Evolutionary conservation across 805 yeast genomes (phyloP).

Genomic region (Candida sonorensis): DNA sequence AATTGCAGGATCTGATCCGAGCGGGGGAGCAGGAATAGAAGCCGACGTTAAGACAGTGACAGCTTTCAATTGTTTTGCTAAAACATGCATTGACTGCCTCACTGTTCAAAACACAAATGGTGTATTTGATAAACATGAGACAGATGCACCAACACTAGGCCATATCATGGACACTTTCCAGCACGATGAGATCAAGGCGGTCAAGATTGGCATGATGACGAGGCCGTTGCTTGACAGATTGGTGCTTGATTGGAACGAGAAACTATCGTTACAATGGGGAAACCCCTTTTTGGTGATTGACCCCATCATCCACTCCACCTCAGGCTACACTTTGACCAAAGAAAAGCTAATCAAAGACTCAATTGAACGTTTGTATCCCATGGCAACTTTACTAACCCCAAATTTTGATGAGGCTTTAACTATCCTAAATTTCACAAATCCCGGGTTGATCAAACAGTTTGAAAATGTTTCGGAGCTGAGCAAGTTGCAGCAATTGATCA

Average conservation of each 20-base stretch:
- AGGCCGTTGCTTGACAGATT: too few relatives aligned
- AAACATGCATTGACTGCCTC: constrained; percentile 71
- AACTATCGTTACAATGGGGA: too few relatives aligned
- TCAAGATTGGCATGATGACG: constrained; percentile 81
- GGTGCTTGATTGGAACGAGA: too few relatives aligned
- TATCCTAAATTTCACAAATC: constrained; percentile 4
- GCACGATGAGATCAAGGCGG: too few relatives aligned
- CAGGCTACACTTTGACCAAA: constrained; percentile 57
- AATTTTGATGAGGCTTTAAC: constrained; percentile 59
- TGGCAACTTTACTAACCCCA: constrained; percentile 66
- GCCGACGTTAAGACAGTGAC: constrained; percentile 80
- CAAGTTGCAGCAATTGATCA: too few relatives aligned
- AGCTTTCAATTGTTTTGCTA: constrained; percentile 68
- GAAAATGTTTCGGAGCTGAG: too few relatives aligned
- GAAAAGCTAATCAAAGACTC: constrained; percentile 20
- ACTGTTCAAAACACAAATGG: constrained; percentile 70
- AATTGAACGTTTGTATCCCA: constrained; percentile 38
- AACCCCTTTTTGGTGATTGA: constrained; percentile 47
- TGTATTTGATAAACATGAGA: constrained; percentile 34
- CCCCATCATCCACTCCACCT: constrained; percentile 80
- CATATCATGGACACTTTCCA: too few relatives aligned
- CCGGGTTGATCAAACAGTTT: constrained; percentile 18
- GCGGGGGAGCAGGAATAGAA: constrained; percentile 91
- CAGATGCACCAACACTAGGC: too few relatives aligned
- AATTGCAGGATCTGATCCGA: constrained; percentile 72